Evolutionary conservation across 2,329 filamentous ascomycete species (phyloP).

Genomic region (Penicillium decumbens): DNA sequence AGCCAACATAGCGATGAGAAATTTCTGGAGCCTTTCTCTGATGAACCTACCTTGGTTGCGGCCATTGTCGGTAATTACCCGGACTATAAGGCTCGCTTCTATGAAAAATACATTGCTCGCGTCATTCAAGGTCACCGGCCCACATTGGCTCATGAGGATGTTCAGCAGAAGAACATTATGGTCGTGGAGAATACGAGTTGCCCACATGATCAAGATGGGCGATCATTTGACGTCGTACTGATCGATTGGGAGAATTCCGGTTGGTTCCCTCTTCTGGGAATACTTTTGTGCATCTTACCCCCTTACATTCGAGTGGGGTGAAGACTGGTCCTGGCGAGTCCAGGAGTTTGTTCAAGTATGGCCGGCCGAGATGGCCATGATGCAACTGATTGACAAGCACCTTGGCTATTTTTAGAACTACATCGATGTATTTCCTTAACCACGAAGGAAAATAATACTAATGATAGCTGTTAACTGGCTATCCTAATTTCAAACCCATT

Average conservation of each 20-base stretch:
- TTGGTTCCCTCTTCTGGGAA: constrained; percentile 30
- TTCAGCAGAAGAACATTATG: constrained; percentile 29
- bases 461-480: not conserved
- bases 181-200: constrained; percentile 18
- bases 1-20: constrained; percentile 12
- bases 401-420: constrained; percentile 11
- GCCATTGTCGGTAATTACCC: constrained; percentile 25
- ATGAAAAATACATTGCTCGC: constrained; percentile 24
- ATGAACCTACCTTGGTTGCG: constrained; percentile 25
- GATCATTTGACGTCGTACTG: constrained; percentile 28
- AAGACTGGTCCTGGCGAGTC: constrained; percentile 28
- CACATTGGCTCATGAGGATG: constrained; percentile 29
- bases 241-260: constrained; percentile 27
- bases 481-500: not conserved
- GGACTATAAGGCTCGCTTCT: constrained; percentile 28
- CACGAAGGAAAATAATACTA: not conserved
- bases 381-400: constrained; percentile 28
- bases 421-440: constrained; percentile 4
- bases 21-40: constrained; percentile 24
- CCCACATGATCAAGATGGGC: constrained; percentile 21
- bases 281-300: constrained; percentile 25
- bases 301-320: constrained; percentile 20
- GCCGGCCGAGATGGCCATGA: constrained; percentile 26
- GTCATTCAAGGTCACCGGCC: constrained; percentile 28
- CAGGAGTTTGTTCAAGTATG: constrained; percentile 28